These are phyloP conservation scores for Penicillium canescens DNA, from an alignment of 495 filamentous ascomycete genomes.

Conservation along the genomic window DNA sequence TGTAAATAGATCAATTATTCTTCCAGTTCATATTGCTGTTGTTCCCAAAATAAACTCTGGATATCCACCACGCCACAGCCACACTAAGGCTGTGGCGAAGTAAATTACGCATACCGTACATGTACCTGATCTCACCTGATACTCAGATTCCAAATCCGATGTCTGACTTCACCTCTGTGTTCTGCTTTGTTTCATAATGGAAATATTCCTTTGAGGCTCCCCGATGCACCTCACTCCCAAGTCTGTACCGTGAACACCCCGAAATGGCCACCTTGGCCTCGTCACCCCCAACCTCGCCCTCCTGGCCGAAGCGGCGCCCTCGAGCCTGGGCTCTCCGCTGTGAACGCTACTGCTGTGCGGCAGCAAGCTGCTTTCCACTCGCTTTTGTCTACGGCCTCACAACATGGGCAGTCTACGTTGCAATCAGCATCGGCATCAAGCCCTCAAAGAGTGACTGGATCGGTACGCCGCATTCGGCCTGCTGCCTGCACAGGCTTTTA, in stretches of 20 bases:
- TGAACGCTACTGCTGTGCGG: slow-evolving; percentile 81
- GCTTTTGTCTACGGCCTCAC: slow-evolving; percentile 86
- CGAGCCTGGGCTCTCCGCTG: slow-evolving; percentile 69
- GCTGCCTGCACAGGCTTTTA: too few relatives aligned
- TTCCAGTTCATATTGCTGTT: neutral
- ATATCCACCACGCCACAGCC: too few relatives aligned
- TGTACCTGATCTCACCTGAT: neutral
- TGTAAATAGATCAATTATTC: neutral
- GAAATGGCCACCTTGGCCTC: slow-evolving; percentile 45
- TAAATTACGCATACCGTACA: too few relatives aligned
- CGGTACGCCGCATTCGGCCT: slow-evolving; percentile 50
- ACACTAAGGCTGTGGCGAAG: too few relatives aligned
- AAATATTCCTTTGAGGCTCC: slow-evolving; percentile 7
- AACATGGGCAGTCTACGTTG: slow-evolving; percentile 88
- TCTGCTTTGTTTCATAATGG: slow-evolving; percentile 6
- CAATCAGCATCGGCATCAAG: slow-evolving; percentile 69
- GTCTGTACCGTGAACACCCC: slow-evolving; percentile 13
- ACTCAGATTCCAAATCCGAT: neutral
- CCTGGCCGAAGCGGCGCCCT: slow-evolving; percentile 50
- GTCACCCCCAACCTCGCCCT: slow-evolving; percentile 47
- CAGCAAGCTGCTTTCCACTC: slow-evolving; percentile 83
- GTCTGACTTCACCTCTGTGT: neutral
- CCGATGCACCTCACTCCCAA: slow-evolving; percentile 15
- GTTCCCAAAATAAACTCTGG: too few relatives aligned
- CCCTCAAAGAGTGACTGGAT: slow-evolving; percentile 60